Evolutionary conservation across 805 yeast species (phyloP).

Genomic region (Saccharomycopsis babjevae): DNA sequence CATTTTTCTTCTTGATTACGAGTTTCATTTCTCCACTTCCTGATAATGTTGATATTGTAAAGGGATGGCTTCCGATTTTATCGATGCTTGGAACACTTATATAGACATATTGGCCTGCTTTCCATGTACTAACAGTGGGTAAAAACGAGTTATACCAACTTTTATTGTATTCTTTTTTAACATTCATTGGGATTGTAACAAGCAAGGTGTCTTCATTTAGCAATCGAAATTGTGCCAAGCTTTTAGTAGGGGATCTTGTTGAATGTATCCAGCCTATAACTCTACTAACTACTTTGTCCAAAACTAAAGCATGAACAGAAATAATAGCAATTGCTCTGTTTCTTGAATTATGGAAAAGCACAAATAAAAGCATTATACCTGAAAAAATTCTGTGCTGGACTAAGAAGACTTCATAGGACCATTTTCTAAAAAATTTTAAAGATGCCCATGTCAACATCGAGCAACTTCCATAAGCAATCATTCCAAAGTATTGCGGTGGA

Average conservation of each 20-base stretch:
- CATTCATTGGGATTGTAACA: constrained; percentile 28
- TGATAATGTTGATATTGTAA: constrained; percentile 34
- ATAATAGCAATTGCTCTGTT: constrained; percentile 29
- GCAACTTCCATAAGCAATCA: constrained; percentile 33
- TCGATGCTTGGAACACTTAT: constrained; percentile 32
- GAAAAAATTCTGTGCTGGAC: constrained; percentile 33
- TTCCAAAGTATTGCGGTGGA: constrained; percentile 43
- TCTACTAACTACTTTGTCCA: constrained; percentile 30
- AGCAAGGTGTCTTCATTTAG: constrained; percentile 33
- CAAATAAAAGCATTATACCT: constrained; percentile 33
- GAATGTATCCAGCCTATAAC: constrained; percentile 28
- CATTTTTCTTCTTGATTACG: constrained; percentile 32
- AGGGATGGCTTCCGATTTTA: constrained; percentile 36
- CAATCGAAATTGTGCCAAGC: constrained; percentile 29
- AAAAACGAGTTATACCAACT: constrained; percentile 21
- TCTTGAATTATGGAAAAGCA: constrained; percentile 32
- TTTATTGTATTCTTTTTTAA: constrained; percentile 22
- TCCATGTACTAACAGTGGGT: constrained; percentile 35
- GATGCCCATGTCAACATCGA: constrained; percentile 30
- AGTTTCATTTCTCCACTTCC: constrained; percentile 31
- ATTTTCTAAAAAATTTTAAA: constrained; percentile 27
- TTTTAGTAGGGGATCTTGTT: constrained; percentile 30
- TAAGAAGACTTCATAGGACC: constrained; percentile 35
- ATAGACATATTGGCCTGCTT: constrained; percentile 38
- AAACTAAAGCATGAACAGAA: constrained; percentile 34